Evolutionary conservation across 2,329 filamentous ascomycete species (phyloP), one percentile per base, ranked within the genome.

Genomic region (Pyrenophora teres): DNA sequence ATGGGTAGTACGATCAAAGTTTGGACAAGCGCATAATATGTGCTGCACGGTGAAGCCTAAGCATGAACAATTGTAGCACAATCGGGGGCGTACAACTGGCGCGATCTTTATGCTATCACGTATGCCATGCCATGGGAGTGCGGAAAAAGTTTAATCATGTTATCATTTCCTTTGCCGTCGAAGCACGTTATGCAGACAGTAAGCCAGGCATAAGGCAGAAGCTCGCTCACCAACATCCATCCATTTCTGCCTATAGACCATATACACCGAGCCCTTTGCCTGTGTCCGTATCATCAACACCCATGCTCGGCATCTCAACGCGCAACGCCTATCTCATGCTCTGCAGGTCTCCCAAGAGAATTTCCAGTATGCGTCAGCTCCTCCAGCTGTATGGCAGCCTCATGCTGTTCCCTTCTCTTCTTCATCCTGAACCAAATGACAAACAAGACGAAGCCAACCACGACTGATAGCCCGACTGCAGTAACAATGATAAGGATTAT

Each of bases 341-440:
- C 33, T 6, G 16, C 31, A 16, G 31, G 21, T 10, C 21, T 15
- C 12, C 21, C 33, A 12, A 35, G 12, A 6, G 23, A 8, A 15
- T 12, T 0, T 16, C 13, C 46, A 13, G 30, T 49, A 4, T 12
- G 23, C 19, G 46, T 6, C 19, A 43, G 32, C 25, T 43, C 46
- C 23, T 43, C 46, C 13, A 43, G 13, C 16, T 43, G 32, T 35
- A 37, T n/a, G 9, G 32, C 39, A n/a, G 39, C 39, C 10, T 32
- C 31, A 10, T 38, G 6, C 12, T 49, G 39, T 18, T 49, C 39
- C 18, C 46, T 37, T 35, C 10, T 43, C 25, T 36, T 49, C 16
- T 49, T 43, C 9, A 32, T 42, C 13, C 39, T 43, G 13, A 43
- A 43, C 46, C 46, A 49, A 27, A 15, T 9, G 15, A 27, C 46